Evolutionary conservation across 106 monocot genomes (phyloP), one percentile per base, ranked within the genome.

Genomic region (Acanthochlamys bracteata): DNA sequence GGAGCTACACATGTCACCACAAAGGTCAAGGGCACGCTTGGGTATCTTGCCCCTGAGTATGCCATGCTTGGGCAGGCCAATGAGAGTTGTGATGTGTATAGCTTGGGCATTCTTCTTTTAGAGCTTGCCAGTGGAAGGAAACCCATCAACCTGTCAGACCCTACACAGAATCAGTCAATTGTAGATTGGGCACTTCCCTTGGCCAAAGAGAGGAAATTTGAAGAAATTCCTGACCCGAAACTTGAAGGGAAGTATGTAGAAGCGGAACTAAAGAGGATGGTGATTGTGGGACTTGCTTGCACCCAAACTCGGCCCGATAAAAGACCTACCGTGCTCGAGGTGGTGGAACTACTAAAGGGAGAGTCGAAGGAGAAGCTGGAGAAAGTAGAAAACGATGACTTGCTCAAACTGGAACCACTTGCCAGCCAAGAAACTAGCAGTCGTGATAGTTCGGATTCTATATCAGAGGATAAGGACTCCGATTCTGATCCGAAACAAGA

Each of bases 31-130:
- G 70, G 62, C 17, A 68, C 72, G 19, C 73, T 63, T 7, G 72
- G 72, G 9, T 78, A 78, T 68, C 73, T 78, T 57, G 78, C 78
- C 15, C 78, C 78, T 20, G 78, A 78, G 47, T 78, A 68, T 41
- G 61, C 70, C 39, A 67, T 68, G 63, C 61, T 67, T 19, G 78
- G 68, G n/a, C 68, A 78, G 24, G 73, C 72, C 54, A 65, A 72
- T 0, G 33, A 63, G 61, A 63, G 72, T 63, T 78, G 72, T 41
- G 78, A 78, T 63, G 73, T 78, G 12, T 78, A 78, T 17, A 78
- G 78, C 64, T 78, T 78, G 23, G 78, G 78, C 2, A 25, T 78
- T 8, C 56, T 78, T 10, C 78, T 78, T 19, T 20, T 78, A 51
- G 78, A 78, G 43, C 55, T 78, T 25, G 53, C 57, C 22, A 78